Conservation (phyloP, 192 early-diverging fungal genomes). For the Backusella liffmaniae region DNA sequence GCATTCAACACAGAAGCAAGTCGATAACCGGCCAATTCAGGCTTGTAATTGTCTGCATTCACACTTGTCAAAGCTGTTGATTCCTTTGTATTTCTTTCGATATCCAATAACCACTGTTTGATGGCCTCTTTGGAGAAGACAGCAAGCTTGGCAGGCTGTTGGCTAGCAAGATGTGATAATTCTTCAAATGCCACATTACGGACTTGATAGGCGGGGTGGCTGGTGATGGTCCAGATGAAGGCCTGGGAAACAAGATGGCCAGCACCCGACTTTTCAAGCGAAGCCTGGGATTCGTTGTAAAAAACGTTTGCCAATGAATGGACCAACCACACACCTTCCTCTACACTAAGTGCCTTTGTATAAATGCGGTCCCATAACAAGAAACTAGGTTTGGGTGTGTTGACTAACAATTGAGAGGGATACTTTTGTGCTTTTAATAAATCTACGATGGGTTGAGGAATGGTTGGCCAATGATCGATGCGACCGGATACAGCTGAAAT, state of each 20-base stretch:
- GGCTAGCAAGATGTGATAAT: conserved; percentile 28
- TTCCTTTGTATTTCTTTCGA: conserved; percentile 49
- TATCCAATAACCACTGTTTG: conserved; percentile 44
- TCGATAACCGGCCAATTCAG: conserved; percentile 40
- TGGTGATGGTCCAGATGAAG: conserved; percentile 56
- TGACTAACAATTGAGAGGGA: conserved; percentile 31
- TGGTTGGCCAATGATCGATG: conserved; percentile 29
- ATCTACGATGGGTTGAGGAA: conserved; percentile 19
- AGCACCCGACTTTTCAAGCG: conserved; percentile 43
- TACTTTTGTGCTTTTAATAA: conserved; percentile 45
- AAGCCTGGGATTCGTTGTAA: conserved; percentile 31
- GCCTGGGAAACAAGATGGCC: conserved; percentile 45
- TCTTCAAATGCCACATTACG: conserved; percentile 46
- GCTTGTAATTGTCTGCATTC: conserved; percentile 29
- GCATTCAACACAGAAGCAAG: conserved; percentile 51
- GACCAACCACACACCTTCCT: conserved; percentile 69
- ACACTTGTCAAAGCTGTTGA: conserved; percentile 40
- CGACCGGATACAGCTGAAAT: conserved; percentile 54
- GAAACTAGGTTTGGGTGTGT: conserved; percentile 64
- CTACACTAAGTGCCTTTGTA: conserved; percentile 58
- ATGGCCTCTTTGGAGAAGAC: conserved; percentile 41
- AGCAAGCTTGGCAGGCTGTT: conserved; percentile 33
- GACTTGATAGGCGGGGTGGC: conserved; percentile 37
- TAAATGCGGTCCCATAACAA: conserved; percentile 84
- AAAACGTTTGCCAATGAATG: conserved; percentile 55